Percentiles rank a stretch among this genome's conserved stretches.
Evolutionary conservation across 1,139 yeast species (phyloP).

Genomic region (Blastobotrys apis): DNA sequence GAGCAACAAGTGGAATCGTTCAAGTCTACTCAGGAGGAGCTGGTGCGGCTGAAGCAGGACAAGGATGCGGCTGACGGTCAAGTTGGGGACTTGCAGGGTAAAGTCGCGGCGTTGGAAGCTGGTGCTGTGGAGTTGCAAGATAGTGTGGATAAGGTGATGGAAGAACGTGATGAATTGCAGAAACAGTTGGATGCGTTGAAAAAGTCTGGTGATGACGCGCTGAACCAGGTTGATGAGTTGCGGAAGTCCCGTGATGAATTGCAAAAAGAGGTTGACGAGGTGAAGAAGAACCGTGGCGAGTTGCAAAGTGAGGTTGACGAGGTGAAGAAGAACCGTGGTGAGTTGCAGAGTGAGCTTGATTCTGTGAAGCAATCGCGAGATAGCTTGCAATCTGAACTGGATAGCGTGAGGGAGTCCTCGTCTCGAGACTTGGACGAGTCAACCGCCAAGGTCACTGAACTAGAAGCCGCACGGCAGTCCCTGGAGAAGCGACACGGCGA

Average conservation of each 20-base stretch:
- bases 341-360: neutral
- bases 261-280: neutral
- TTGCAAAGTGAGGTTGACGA: neutral
- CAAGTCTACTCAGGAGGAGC: no score
- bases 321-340: neutral
- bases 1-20: no score
- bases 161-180: neutral
- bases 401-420: no score
- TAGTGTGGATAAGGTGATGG: constrained; percentile 20
- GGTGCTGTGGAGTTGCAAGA: constrained; percentile 15
- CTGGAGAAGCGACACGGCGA: no score
- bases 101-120: no score
- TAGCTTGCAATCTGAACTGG: no score
- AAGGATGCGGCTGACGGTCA: no score
- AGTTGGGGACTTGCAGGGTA: no score
- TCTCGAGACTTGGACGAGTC: no score
- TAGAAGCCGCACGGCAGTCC: no score
- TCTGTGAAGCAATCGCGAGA: neutral
- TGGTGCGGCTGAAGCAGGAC: no score
- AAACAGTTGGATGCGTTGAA: neutral
- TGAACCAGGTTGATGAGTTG: constrained; percentile 34
- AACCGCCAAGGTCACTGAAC: no score
- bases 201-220: constrained; percentile 49
- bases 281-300: neutral
- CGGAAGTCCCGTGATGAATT: neutral